Evolutionary conservation across 177 flowering plant genomes (phyloP).

Genomic region (Telopea speciosissima): DNA sequence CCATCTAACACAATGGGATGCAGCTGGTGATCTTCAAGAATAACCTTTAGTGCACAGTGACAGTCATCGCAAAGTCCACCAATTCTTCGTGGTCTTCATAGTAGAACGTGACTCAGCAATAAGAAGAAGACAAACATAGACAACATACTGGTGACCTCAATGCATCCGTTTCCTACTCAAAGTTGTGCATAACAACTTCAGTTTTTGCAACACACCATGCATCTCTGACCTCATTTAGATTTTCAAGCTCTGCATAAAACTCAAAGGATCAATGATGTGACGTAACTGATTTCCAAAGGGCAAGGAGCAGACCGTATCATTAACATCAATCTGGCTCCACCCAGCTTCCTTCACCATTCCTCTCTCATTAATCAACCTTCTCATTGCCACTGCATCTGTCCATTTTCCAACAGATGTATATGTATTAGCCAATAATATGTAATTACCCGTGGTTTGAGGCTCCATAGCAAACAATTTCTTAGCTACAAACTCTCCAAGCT

Average conservation of each 20-base stretch:
- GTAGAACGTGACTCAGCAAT: constrained; percentile 1
- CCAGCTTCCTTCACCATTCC: constrained; percentile 36
- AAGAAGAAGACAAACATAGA: constrained; percentile 11
- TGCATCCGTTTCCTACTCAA: constrained; percentile 19
- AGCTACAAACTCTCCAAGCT: constrained; percentile 29
- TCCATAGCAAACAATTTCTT: constrained; percentile 17
- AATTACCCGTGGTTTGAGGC: constrained; percentile 21
- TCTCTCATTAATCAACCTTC: constrained; percentile 20
- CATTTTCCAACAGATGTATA: constrained; percentile 31
- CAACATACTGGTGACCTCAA: constrained; percentile 14
- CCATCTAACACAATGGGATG: constrained; percentile 5
- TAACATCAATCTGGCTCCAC: constrained; percentile 31
- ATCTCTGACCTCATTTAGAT: constrained; percentile 18
- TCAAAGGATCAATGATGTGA: constrained; percentile 9
- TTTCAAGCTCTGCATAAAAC: constrained; percentile 17
- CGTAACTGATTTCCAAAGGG: constrained; percentile 20
- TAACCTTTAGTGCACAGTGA: constrained; percentile 7
- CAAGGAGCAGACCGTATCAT: constrained; percentile 18
- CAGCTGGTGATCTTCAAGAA: constrained; percentile 6
- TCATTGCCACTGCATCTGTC: constrained; percentile 30
- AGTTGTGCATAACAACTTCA: constrained; percentile 17
- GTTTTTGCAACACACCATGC: constrained; percentile 15
- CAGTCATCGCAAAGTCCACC: neutral
- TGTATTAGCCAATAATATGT: constrained; percentile 25
- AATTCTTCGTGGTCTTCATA: constrained; percentile 5